Conservation (phyloP, 352 stramenopile genomes). For the Elongisporangium undulatum region DNA sequence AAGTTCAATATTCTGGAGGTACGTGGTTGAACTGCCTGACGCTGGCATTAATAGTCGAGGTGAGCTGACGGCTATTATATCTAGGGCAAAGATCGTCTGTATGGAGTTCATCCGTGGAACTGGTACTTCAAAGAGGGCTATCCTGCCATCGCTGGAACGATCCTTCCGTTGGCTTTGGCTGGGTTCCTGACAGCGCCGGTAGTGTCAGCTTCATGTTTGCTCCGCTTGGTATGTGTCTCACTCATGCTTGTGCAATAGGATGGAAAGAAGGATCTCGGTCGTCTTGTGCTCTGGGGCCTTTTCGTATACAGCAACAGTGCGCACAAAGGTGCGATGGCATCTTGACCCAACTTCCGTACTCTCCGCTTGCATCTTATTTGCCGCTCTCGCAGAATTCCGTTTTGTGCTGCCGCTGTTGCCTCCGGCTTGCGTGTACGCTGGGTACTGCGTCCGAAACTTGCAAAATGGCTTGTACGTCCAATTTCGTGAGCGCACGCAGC, state of each 20-base stretch:
- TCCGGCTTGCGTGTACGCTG: constrained; percentile 67
- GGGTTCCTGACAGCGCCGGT: constrained; percentile 62
- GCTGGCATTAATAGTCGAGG: background rate
- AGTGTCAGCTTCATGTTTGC: background rate
- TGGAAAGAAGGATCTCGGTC: constrained; percentile 63
- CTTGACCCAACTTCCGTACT: background rate
- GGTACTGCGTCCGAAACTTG: constrained; percentile 71
- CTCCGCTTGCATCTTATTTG: background rate
- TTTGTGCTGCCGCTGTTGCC: constrained; percentile 82
- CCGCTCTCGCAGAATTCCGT: constrained; percentile 52
- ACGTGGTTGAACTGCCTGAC: background rate
- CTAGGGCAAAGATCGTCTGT: constrained; percentile 77
- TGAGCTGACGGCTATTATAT: background rate
- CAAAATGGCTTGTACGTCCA: constrained; percentile 55
- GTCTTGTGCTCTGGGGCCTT: constrained; percentile 61
- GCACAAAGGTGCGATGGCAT: constrained; percentile 62
- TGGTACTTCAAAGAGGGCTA: constrained; percentile 86
- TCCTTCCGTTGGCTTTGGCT: constrained; percentile 35
- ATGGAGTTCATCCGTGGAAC: constrained; percentile 71
- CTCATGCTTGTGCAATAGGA: constrained; percentile 12
- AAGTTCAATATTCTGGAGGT: constrained; percentile 86
- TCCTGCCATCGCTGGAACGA: constrained; percentile 61
- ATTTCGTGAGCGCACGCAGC: constrained; percentile 46
- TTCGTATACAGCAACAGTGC: constrained; percentile 72
- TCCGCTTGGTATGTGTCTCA: background rate